These are phyloP conservation scores for Lentinula raphanica DNA, from an alignment of 768 basidiomycete genomes.

Conservation along the genomic window DNA sequence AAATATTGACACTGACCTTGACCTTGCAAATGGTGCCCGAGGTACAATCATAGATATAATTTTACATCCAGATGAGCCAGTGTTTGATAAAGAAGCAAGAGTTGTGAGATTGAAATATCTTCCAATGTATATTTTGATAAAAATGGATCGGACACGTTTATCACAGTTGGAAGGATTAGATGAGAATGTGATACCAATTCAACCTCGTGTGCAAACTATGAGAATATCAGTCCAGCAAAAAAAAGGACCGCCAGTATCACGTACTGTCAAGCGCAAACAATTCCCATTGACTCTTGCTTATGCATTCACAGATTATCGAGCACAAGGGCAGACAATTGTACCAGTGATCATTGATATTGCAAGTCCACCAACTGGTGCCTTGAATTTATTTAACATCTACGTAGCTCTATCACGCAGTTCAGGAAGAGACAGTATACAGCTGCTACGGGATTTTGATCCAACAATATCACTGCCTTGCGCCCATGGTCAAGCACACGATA, in stretches of 20 bases:
- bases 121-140: slow-evolving; percentile 20
- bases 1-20: slow-evolving; percentile 21
- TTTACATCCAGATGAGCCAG: slow-evolving; percentile 24
- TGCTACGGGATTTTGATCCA: neutral
- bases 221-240: neutral
- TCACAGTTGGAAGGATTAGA: neutral
- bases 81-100: neutral
- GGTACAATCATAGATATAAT: slow-evolving; percentile 21
- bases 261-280: neutral
- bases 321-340: neutral
- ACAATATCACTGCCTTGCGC: too few species aligned
- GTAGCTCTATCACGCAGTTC: neutral
- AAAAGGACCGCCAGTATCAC: neutral
- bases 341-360: neutral
- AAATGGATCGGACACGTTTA: too few species aligned
- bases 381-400: neutral
- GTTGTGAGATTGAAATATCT: slow-evolving; percentile 20
- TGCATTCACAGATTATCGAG: neutral
- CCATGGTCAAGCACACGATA: too few species aligned
- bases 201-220: neutral
- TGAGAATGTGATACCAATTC: neutral
- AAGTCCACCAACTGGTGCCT: neutral
- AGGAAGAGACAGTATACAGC: neutral
- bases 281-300: neutral
- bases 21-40: slow-evolving; percentile 28